A percentile compares a stretch with the other conserved stretches of the same genome.
Conservation (phyloP, 1,284 basidiomycete species). For the Acaromyces ingoldii region DNA sequence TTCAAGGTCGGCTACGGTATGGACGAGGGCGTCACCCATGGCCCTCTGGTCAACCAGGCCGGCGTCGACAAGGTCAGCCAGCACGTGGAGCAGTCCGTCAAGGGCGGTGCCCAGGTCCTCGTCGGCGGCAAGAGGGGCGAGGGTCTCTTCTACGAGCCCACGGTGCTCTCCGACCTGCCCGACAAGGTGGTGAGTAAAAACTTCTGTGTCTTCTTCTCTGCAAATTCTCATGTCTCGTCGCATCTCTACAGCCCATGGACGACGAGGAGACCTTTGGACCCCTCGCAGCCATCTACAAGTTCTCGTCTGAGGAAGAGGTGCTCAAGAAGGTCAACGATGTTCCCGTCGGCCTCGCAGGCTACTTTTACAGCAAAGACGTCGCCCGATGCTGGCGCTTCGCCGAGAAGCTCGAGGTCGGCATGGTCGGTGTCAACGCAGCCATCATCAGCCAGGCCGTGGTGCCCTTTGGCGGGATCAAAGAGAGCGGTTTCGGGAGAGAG, state of each 20-base stretch:
- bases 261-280: slow-evolving; percentile 50
- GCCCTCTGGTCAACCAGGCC: slow-evolving; percentile 82
- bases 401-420: slow-evolving; percentile 91
- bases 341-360: slow-evolving; percentile 72
- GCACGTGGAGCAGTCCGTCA: slow-evolving; percentile 80
- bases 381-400: slow-evolving; percentile 93
- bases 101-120: slow-evolving; percentile 77
- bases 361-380: slow-evolving; percentile 62
- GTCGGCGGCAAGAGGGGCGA: slow-evolving; percentile 69
- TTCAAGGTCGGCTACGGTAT: slow-evolving; percentile 91
- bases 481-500: slow-evolving; percentile 61
- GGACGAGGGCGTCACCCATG: slow-evolving; percentile 71
- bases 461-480: slow-evolving; percentile 84
- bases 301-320: slow-evolving; percentile 88
- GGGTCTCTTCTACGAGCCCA: slow-evolving; percentile 76
- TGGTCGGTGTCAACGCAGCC: slow-evolving; percentile 67
- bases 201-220: not conserved
- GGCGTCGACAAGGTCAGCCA: slow-evolving; percentile 80
- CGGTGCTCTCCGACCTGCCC: slow-evolving; percentile 83
- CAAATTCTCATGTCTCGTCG: not conserved
- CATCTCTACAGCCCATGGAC: slow-evolving; percentile 29
- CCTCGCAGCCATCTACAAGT: slow-evolving; percentile 61
- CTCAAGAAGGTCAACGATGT: slow-evolving; percentile 77
- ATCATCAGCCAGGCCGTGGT: slow-evolving; percentile 42
- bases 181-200: slow-evolving; percentile 55